Percentiles rank a stretch among this genome's conserved stretches.
phyloP scores from a whole-genome alignment of 371 early-diverging fungal species.

The Syncephalastrum contaminatum region DNA sequence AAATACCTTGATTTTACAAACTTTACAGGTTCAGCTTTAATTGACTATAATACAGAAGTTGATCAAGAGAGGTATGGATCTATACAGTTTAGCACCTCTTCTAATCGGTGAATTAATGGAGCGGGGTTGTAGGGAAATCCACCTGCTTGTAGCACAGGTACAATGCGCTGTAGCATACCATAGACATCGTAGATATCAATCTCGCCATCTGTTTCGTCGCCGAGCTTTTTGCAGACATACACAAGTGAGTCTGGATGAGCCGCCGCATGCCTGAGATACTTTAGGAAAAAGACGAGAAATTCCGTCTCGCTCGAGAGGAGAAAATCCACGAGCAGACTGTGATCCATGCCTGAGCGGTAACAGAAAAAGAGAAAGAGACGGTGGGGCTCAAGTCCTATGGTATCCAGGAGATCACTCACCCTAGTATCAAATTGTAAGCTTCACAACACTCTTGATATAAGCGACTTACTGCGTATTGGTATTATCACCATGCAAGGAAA shows the following conservation, averaged over 20 bases:
- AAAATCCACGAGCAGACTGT: conserved; percentile 17
- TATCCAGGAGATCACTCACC: conserved; percentile 3
- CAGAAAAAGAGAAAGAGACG: conserved; percentile 17
- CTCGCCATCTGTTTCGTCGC: not conserved
- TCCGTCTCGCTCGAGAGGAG: conserved; percentile 21
- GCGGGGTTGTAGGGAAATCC: conserved; percentile 22
- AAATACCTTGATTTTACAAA: no score
- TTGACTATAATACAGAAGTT: no score
- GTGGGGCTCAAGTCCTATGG: conserved; percentile 11
- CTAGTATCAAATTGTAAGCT: not conserved
- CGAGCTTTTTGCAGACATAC: not conserved
- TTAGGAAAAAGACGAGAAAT: conserved; percentile 14
- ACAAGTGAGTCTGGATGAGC: conserved; percentile 6
- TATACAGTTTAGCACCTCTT: not conserved
- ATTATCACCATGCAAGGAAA: not conserved
- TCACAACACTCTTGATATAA: not conserved
- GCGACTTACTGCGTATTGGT: not conserved
- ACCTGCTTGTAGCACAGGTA: conserved; percentile 5
- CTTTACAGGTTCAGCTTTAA: no score
- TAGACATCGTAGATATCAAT: not conserved
- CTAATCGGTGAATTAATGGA: conserved; percentile 13
- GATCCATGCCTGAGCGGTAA: conserved; percentile 15
- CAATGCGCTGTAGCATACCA: conserved; percentile 5
- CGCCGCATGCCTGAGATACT: conserved; percentile 16
- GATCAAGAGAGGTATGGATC: no score